Percentiles rank a stretch among this genome's conserved stretches.
phyloP scores from a whole-genome alignment of 2,329 filamentous ascomycete genomes.

The Fusarium redolens region DNA sequence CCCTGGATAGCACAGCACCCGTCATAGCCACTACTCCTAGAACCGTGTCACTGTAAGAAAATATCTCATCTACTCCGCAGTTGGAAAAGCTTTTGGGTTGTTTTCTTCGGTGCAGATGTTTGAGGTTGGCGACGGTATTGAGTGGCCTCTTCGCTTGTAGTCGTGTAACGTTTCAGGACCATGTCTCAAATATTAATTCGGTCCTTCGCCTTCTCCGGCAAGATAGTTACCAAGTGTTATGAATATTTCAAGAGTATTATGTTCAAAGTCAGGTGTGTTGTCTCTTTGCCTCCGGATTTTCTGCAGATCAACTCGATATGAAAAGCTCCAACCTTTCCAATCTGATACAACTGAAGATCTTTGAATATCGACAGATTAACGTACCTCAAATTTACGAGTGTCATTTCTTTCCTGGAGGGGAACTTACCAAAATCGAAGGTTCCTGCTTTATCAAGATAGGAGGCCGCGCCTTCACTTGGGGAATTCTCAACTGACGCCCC shows the following conservation, averaged over 20 bases:
- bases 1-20: constrained; percentile 51
- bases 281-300: background rate
- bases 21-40: constrained; percentile 48
- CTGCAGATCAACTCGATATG: constrained; percentile 30
- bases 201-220: constrained; percentile 36
- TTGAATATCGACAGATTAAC: background rate
- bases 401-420: no score
- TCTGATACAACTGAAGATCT: background rate
- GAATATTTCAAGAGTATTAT: constrained; percentile 45
- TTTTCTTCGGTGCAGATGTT: constrained; percentile 16
- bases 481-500: background rate
- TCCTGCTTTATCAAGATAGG: background rate
- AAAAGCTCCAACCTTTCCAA: constrained; percentile 23
- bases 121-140: constrained; percentile 38
- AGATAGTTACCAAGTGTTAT: constrained; percentile 28
- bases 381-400: background rate
- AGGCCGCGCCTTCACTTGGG: background rate
- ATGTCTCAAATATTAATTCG: constrained; percentile 51
- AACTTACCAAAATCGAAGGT: background rate
- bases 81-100: constrained; percentile 2
- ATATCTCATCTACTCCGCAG: constrained; percentile 41
- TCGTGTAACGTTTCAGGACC: constrained; percentile 40
- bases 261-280: constrained; percentile 11
- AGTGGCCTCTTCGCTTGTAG: constrained; percentile 32
- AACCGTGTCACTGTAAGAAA: constrained; percentile 50